Base-by-base conservation (phyloP, 2,329 filamentous ascomycete genomes). In the Colletotrichum liriopes region DNA sequence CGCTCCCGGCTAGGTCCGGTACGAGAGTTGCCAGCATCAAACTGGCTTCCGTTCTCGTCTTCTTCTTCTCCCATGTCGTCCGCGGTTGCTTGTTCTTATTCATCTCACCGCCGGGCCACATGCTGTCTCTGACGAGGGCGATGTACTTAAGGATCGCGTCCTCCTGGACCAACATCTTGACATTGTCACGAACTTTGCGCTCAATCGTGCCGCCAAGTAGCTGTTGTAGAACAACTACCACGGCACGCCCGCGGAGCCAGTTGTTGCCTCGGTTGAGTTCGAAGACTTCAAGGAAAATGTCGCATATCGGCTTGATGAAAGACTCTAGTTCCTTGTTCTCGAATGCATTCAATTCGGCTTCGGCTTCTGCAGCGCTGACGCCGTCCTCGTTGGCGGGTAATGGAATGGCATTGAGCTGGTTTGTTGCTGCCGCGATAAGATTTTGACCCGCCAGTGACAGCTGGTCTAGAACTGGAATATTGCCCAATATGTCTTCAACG, bases 261-360 rank as follows among this genome's bases (percentile, higher is more conserved):
- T 97, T 98, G 82, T 97, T 98, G 51, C 96, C 95, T 73, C 93
- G 92, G 81, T 98, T 97, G 49, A 99, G 88, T 79, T 98, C 95
- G 79, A 99, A 99, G 0, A 95, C 90, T 80, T 99, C 96, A 20
- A 99, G 89, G 83, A 99, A 99, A 72, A 99, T 92, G 81, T 99
- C 96, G 82, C 95, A 98, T 73, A 99, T 98, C 5, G 96, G 97
- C 80, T 98, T 99, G 77, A 99, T 96, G 78, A 99, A 98, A 1
- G 96, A 96, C 79, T 97, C 95, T 2, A 95, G 87, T 77, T 98
- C 94, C 77, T 92, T 92, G 79, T 94, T 92, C 82, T 98, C 96
- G 78, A 97, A 98, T 0, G 96, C 96, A 70, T 95, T 94, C 60
- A 99, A 86, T 82, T 98, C 96, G 0, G 96, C 96, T 82, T 98